Evolutionary conservation across 768 basidiomycete genomes (phyloP), one percentile per base, ranked within the genome.

Genomic region (Crucibulum laeve): DNA sequence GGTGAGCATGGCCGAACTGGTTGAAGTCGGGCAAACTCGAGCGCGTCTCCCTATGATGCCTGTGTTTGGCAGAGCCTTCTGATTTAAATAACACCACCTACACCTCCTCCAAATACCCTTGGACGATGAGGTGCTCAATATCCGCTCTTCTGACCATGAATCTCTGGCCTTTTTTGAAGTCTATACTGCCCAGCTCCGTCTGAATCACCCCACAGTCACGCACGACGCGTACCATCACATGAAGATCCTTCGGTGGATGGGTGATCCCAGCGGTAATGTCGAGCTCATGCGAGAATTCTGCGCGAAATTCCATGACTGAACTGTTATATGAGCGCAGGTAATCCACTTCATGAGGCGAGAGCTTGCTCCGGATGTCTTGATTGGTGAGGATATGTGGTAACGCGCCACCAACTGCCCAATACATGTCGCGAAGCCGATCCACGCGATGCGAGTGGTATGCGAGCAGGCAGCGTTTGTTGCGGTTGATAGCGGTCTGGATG

Each of bases 381-480:
- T 82, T 71, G 22, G 71, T 72, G 46, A 97, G 76, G 33, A 96
- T 70, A 50, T 91, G 87, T 1, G 91, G 89, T 2, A 96, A 70
- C 3, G 91, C 87, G 11, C 91, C 94, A 14, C 90, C 90, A 5
- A 82, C 78, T 10, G 79, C 69, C 95, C 95, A 98, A 66, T 91
- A 96, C 70, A 89, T 75, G 56, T 91, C 84, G 45, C 83, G 78
- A 41, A 98, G 77, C 41, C 83, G 80, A 58, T 91, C 86, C 28
- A 91, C 64, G 43, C 95, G 79, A 66, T 93, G 91, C 19, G 79
- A 68, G 63, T 97, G 91, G 64, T 98, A 99, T 0, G 91, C 92
- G 35, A 97, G 79, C 3, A 98, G 74, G 60, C 91, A 92, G n/a
- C 96, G 86, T 62, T 95, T 96, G 73, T 98, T 96, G 49, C 93